Percentiles rank a stretch among this genome's conserved stretches.
Conservation (phyloP, 2,329 filamentous ascomycete genomes). For the Pleoardoris graminearum region DNA sequence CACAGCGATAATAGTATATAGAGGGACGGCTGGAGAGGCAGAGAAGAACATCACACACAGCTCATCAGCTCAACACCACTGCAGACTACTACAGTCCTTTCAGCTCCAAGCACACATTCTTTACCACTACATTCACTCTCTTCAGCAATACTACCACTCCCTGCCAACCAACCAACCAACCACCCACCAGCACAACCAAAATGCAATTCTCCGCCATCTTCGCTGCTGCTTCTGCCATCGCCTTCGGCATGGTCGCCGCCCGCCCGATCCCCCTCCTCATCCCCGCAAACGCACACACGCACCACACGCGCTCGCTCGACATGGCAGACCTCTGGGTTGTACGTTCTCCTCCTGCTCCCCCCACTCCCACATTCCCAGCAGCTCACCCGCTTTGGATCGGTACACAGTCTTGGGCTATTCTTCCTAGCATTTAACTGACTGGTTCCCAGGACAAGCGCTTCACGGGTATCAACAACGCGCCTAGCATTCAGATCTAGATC, state of each 20-base stretch:
- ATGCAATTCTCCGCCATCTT: slow-evolving; percentile 11
- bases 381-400: neutral
- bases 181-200: neutral
- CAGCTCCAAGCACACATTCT: slow-evolving; percentile 2
- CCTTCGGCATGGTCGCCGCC: neutral
- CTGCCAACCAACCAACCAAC: neutral
- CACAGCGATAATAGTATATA: neutral
- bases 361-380: neutral
- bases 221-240: neutral
- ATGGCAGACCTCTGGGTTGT: slow-evolving; percentile 4
- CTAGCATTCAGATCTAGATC: neutral
- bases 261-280: slow-evolving; percentile 5
- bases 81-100: slow-evolving; percentile 5
- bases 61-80: slow-evolving; percentile 2
- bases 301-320: slow-evolving; percentile 6
- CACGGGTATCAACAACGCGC: slow-evolving; percentile 3
- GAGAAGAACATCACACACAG: slow-evolving; percentile 3
- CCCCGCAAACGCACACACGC: slow-evolving; percentile 3
- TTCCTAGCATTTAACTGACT: neutral
- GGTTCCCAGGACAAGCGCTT: slow-evolving; percentile 4
- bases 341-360: slow-evolving; percentile 1
- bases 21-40: neutral
- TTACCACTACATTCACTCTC: neutral
- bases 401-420: neutral
- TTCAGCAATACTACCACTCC: neutral